A percentile compares a stretch with the other conserved stretches of the same genome.
phyloP scores from a whole-genome alignment of 2,329 filamentous ascomycete genomes.

The Allantophomopsis lycopodina region DNA sequence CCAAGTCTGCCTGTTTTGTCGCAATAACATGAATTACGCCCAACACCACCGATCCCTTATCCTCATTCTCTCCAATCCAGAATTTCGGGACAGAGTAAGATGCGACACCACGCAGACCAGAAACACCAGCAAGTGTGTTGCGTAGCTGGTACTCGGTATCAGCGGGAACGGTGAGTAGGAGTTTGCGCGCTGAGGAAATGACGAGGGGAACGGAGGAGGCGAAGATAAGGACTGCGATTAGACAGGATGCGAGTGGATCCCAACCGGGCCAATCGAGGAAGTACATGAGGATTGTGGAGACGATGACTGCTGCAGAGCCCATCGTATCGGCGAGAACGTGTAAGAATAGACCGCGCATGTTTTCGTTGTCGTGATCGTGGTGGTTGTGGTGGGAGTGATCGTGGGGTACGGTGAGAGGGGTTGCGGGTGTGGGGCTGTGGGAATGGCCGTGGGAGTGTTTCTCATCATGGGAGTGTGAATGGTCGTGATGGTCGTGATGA shows the following conservation, averaged over 20 bases:
- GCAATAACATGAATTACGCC: constrained; percentile 83
- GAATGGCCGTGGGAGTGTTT: constrained; percentile 7
- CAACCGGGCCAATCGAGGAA: constrained; percentile 85
- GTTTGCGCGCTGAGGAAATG: constrained; percentile 64
- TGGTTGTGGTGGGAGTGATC: constrained; percentile 10
- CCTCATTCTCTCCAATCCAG: constrained; percentile 66
- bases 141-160: constrained; percentile 79
- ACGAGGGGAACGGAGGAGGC: constrained; percentile 84
- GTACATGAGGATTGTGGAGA: constrained; percentile 78
- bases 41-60: constrained; percentile 40
- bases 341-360: constrained; percentile 95
- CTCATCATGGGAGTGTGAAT: constrained; percentile 18
- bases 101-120: constrained; percentile 69
- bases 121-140: constrained; percentile 72
- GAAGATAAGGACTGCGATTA: constrained; percentile 89
- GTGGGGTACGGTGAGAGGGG: constrained; percentile 6
- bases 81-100: constrained; percentile 82
- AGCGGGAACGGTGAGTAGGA: constrained; percentile 75
- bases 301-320: constrained; percentile 86
- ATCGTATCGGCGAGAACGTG: constrained; percentile 92
- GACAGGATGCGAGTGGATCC: constrained; percentile 85
- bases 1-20: constrained; percentile 54
- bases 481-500: constrained; percentile 4
- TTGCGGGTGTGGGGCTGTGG: constrained; percentile 4
- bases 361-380: constrained; percentile 68